Conservation (phyloP, 2,329 filamentous ascomycete species). For the Nemania serpens region DNA sequence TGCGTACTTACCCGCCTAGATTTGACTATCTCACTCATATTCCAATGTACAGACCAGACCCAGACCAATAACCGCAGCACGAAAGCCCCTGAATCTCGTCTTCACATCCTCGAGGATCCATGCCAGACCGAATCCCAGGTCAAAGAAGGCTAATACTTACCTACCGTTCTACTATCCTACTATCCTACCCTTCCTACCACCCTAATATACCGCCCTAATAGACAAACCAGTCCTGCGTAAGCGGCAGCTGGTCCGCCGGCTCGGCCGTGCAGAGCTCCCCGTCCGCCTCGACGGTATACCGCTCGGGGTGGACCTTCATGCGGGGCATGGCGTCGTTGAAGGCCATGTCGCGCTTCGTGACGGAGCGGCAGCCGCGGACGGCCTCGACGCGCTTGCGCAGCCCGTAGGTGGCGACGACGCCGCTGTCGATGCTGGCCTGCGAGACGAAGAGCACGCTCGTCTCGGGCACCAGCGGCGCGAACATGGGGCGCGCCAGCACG, state of each 20-base stretch:
- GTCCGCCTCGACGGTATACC: slow-evolving; percentile 86
- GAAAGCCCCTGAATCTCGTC: too few species aligned
- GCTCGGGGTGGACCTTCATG: slow-evolving; percentile 92
- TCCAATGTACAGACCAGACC: too few species aligned
- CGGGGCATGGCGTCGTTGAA: slow-evolving; percentile 81
- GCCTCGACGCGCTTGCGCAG: slow-evolving; percentile 80
- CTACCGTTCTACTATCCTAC: background rate
- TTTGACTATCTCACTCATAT: too few species aligned
- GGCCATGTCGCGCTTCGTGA: slow-evolving; percentile 88
- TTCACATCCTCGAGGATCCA: too few species aligned
- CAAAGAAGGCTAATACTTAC: background rate
- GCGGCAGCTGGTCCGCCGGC: slow-evolving; percentile 70
- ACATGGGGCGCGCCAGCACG: slow-evolving; percentile 84
- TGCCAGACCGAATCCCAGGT: too few species aligned
- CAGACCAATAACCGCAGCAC: too few species aligned
- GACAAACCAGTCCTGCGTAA: slow-evolving; percentile 78
- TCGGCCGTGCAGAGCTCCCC: slow-evolving; percentile 74
- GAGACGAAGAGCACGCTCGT: slow-evolving; percentile 86
- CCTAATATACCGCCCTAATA: slow-evolving; percentile 55
- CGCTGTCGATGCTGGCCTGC: slow-evolving; percentile 68
- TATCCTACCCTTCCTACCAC: background rate
- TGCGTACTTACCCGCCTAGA: too few species aligned
- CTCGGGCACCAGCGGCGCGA: slow-evolving; percentile 71
- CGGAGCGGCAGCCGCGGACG: slow-evolving; percentile 73
- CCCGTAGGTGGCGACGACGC: slow-evolving; percentile 71